Base-by-base conservation (phyloP, 345 rosid genomes). In the Turritis glabra region DNA sequence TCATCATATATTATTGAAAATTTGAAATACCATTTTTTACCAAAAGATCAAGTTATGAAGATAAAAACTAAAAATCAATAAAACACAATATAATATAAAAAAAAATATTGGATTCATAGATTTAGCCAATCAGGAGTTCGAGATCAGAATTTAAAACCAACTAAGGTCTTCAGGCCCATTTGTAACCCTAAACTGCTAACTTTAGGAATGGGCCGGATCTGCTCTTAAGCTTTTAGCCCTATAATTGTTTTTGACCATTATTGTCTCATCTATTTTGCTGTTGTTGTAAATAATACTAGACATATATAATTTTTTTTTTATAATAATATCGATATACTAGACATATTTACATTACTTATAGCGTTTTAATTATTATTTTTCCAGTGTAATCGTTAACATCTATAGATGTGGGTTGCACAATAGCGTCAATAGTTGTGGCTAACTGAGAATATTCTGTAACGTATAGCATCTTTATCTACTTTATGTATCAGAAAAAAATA, bases 371-470 rank as follows among this genome's bases (percentile, higher is more conserved):
- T n/a, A n/a, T n/a, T n/a, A n/a, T n/a, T n/a, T n/a, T n/a, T n/a
- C n/a, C n/a, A n/a, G n/a, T n/a, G n/a, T n/a, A n/a, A n/a, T n/a
- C n/a, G n/a, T n/a, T n/a, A n/a, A n/a, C n/a, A n/a, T n/a, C n/a
- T n/a, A n/a, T n/a, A n/a, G 4, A 33, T 33, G 56, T 14, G 55
- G 48, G 57, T 53, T n/a, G 55, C 64, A 54, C 64, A 54, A 3
- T 26, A 71, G 58, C 37, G 37, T 11, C 18, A 0, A 11, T 22
- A 3, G 1, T 11, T 46, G 65, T 64, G 7, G 66, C 47, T 32
- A 65, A 46, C 30, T 64, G 40, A 65, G 66, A 74, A 74, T 65
- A 74, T 35, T 26, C 66, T 27, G 38, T 48, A 47, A 32, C 17
- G 14, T 53, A 30, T 73, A 63, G 46, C 44, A 41, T 64, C 26